Conservation (phyloP, 2,329 filamentous ascomycete species). For the Neonectria coccinea region DNA sequence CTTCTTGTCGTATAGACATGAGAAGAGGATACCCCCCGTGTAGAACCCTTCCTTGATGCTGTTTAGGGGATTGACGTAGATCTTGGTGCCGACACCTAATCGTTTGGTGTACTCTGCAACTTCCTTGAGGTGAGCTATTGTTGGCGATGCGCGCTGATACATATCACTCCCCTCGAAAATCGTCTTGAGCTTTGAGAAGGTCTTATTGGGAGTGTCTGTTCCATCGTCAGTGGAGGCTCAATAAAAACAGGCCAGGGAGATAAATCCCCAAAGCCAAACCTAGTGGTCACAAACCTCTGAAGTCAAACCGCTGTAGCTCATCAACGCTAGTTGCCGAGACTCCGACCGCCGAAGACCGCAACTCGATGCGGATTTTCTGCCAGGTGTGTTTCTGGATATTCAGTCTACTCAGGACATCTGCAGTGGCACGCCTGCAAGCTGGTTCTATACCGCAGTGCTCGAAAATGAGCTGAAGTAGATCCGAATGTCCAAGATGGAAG, state of each 20-base stretch:
- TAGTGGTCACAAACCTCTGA: slow-evolving; percentile 69
- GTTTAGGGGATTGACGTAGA: slow-evolving; percentile 86
- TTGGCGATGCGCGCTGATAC: slow-evolving; percentile 79
- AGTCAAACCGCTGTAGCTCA: slow-evolving; percentile 91
- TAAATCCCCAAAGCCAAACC: background rate
- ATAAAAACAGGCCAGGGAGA: background rate
- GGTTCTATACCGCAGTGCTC: slow-evolving; percentile 85
- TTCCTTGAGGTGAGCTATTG: slow-evolving; percentile 82
- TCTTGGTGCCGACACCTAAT: slow-evolving; percentile 79
- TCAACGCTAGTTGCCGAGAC: slow-evolving; percentile 91
- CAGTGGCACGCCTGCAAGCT: slow-evolving; percentile 76
- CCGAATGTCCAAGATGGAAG: slow-evolving; percentile 90
- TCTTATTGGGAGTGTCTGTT: slow-evolving; percentile 66
- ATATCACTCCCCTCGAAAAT: slow-evolving; percentile 73
- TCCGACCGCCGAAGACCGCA: slow-evolving; percentile 84
- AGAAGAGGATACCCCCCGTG: slow-evolving; percentile 85
- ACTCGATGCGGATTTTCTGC: slow-evolving; percentile 83
- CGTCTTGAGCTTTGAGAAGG: slow-evolving; percentile 68
- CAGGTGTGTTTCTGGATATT: slow-evolving; percentile 85
- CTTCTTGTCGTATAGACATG: slow-evolving; percentile 89
- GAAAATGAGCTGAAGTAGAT: slow-evolving; percentile 88
- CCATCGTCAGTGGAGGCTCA: slow-evolving; percentile 17
- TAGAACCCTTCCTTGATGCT: slow-evolving; percentile 95
- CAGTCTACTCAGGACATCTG: slow-evolving; percentile 86
- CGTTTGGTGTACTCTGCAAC: slow-evolving; percentile 81